These are phyloP conservation scores for Intubia oerlemansii DNA, from an alignment of 2,329 filamentous ascomycete genomes.

Conservation along the genomic window DNA sequence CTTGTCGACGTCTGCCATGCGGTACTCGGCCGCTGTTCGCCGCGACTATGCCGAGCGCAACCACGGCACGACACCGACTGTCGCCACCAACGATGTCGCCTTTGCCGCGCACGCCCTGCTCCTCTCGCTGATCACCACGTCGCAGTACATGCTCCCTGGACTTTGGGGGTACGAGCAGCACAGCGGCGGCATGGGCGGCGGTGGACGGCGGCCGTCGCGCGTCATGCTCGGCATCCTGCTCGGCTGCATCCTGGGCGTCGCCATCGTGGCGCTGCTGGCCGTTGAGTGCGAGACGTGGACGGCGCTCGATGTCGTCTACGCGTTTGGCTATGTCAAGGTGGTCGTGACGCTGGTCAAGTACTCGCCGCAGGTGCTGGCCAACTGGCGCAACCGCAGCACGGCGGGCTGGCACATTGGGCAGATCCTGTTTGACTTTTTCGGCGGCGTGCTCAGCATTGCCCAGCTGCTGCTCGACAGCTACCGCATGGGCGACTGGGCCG, in stretches of 20 bases:
- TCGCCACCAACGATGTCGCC: slow-evolving; percentile 72
- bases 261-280: slow-evolving; percentile 21
- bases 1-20: slow-evolving; percentile 51
- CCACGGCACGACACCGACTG: slow-evolving; percentile 54
- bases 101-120: slow-evolving; percentile 69
- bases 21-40: slow-evolving; percentile 59
- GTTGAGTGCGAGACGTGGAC: slow-evolving; percentile 22
- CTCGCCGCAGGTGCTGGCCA: slow-evolving; percentile 64
- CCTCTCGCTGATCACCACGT: slow-evolving; percentile 50
- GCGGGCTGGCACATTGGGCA: slow-evolving; percentile 70
- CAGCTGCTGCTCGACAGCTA: slow-evolving; percentile 76
- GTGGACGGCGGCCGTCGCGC: slow-evolving; percentile 23
- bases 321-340: slow-evolving; percentile 75
- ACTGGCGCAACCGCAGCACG: slow-evolving; percentile 70
- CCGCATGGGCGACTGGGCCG: slow-evolving; percentile 70
- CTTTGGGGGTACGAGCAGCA: slow-evolving; percentile 75
- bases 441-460: slow-evolving; percentile 59
- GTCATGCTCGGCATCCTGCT: slow-evolving; percentile 47
- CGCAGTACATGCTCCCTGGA: slow-evolving; percentile 48
- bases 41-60: slow-evolving; percentile 69
- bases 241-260: slow-evolving; percentile 42
- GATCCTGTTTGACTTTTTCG: slow-evolving; percentile 65
- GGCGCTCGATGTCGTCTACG: slow-evolving; percentile 41
- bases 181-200: slow-evolving; percentile 12
- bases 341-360: slow-evolving; percentile 83